These are phyloP conservation scores for Camelina neglecta DNA, from an alignment of 345 rosid genomes.

Conservation along the genomic window DNA sequence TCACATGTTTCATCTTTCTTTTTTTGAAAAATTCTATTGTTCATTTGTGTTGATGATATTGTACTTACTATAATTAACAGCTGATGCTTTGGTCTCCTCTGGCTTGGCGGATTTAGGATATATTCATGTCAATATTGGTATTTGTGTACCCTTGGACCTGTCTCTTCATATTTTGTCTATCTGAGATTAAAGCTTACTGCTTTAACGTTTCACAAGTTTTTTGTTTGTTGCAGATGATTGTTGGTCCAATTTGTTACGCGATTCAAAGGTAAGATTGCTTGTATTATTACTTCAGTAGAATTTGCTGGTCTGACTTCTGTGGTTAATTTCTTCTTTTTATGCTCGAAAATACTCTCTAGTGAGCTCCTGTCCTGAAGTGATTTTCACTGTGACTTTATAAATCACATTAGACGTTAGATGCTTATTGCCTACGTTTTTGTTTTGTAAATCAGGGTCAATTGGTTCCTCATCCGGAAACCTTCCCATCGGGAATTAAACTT, in stretches of 20 bases:
- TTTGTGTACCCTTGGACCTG: constrained; percentile 15
- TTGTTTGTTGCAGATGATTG: constrained; percentile 78
- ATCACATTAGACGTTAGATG: neutral
- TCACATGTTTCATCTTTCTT: constrained; percentile 9
- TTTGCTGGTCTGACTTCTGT: neutral
- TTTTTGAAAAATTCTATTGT: neutral
- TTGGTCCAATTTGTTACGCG: constrained; percentile 71
- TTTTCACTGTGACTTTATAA: neutral
- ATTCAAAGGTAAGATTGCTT: constrained; percentile 57
- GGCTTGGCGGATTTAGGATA: constrained; percentile 96
- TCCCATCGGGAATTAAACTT: constrained; percentile 88
- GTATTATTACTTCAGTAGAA: constrained; percentile 2
- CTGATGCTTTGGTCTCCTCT: constrained; percentile 86
- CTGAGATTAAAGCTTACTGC: constrained; percentile 21
- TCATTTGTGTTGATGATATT: constrained; percentile 17
- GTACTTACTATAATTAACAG: constrained; percentile 47
- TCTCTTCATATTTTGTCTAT: constrained; percentile 13
- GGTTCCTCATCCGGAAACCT: constrained; percentile 75
- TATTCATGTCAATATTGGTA: constrained; percentile 85
- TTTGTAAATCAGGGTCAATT: constrained; percentile 67
- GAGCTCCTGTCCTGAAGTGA: constrained; percentile 1
- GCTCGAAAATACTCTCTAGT: constrained; percentile 15
- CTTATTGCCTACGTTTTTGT: constrained; percentile 28
- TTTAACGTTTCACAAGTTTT: constrained; percentile 36
- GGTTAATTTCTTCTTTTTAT: constrained; percentile 2